Percentiles rank a stretch among this genome's conserved stretches.
Conservation (phyloP, 306 rosid species). For the Betula pendula region DNA sequence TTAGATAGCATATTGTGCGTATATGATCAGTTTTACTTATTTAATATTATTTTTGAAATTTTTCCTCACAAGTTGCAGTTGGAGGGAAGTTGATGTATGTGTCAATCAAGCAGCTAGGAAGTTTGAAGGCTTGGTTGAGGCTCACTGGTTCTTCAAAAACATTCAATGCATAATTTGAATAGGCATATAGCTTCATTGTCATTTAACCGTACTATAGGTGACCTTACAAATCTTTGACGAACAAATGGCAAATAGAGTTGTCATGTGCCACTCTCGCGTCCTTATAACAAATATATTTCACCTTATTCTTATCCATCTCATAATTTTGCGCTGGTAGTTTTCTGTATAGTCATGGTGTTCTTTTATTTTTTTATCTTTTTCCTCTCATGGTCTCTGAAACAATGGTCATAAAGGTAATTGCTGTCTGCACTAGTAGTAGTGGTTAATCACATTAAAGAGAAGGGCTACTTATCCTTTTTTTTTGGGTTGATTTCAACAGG, state of each 20-base stretch:
- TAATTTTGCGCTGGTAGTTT: not conserved
- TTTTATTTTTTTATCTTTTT: not conserved
- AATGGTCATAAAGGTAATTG: not conserved
- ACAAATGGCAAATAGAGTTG: not conserved
- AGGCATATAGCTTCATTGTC: not conserved
- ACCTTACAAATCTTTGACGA: not conserved
- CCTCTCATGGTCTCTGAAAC: not conserved
- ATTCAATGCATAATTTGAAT: not conserved
- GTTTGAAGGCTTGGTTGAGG: not conserved
- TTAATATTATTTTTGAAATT: not conserved
- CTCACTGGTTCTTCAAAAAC: not conserved
- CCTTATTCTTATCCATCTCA: not conserved
- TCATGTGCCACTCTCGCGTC: not conserved
- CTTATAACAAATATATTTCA: not conserved
- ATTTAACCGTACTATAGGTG: not conserved
- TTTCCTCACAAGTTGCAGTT: not conserved
- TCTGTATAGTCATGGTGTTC: not conserved
- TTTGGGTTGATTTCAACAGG: constrained; percentile 48
- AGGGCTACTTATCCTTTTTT: constrained; percentile 17
- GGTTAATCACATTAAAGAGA: not conserved
- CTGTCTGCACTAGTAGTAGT: not conserved
- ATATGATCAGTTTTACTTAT: not conserved
- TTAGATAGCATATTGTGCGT: not conserved
- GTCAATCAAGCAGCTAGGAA: not conserved
- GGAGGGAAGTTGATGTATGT: not conserved